Percentiles rank a stretch among this genome's conserved stretches.
Evolutionary conservation across 2,329 filamentous ascomycete genomes (phyloP).

Genomic region (Xylaria sp.): DNA sequence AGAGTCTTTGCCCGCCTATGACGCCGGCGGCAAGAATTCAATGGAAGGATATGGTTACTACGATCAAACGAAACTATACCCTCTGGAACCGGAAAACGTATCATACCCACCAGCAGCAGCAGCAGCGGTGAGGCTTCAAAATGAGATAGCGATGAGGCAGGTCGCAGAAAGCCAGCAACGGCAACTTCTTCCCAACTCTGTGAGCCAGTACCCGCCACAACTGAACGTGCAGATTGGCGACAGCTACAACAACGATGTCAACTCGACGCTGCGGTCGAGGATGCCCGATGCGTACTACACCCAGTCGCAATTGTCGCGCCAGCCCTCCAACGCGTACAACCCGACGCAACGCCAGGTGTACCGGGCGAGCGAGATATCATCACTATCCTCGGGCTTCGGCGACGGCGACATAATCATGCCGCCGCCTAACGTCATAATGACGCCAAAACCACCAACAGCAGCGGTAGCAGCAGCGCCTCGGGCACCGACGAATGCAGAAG

Average conservation of each 20-base stretch:
- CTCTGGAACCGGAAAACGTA: constrained; percentile 34
- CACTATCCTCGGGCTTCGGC: constrained; percentile 72
- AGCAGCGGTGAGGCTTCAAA: constrained; percentile 33
- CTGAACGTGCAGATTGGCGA: constrained; percentile 41
- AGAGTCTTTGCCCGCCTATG: constrained; percentile 45
- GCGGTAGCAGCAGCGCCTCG: constrained; percentile 25
- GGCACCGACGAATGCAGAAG: constrained; percentile 31
- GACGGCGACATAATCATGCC: constrained; percentile 68
- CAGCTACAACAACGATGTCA: constrained; percentile 40
- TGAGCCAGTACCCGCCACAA: constrained; percentile 43
- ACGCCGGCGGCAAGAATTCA: constrained; percentile 41
- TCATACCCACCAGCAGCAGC: constrained; percentile 30
- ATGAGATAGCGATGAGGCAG: constrained; percentile 37
- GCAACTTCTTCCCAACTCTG: constrained; percentile 34
- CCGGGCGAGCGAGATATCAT: constrained; percentile 65
- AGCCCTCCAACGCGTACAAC: constrained; percentile 53
- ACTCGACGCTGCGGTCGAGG: constrained; percentile 50
- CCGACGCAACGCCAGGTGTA: constrained; percentile 52
- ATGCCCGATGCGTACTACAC: constrained; percentile 54
- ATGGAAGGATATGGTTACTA: constrained; percentile 43
- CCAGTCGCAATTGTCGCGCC: constrained; percentile 53
- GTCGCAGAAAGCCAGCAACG: constrained; percentile 29
- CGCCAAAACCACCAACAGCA: constrained; percentile 28
- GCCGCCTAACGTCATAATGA: constrained; percentile 44
- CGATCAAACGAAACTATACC: constrained; percentile 40